Percentiles rank a stretch among this genome's conserved stretches.
Evolutionary conservation across 306 rosid species (phyloP).

Genomic region (Citrullus mucosospermus): DNA sequence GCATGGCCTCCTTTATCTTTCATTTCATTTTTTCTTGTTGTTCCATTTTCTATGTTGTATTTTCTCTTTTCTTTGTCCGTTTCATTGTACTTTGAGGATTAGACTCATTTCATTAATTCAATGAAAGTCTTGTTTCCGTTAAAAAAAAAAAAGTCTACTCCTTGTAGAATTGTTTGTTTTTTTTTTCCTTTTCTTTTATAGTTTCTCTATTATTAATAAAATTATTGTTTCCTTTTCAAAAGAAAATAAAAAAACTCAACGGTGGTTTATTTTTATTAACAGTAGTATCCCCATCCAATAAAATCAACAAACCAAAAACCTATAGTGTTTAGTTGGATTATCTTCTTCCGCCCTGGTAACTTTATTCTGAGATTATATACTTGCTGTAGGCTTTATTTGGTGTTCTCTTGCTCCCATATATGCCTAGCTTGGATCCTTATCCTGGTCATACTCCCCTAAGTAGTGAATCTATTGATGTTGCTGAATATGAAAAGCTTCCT

Average conservation of each 20-base stretch:
- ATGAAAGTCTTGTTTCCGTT: no score
- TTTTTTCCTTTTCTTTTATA: not conserved
- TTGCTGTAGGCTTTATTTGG: conserved; percentile 75
- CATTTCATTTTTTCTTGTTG: no score
- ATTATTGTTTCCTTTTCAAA: not conserved
- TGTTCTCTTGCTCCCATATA: conserved; percentile 50
- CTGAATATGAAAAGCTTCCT: conserved; percentile 69
- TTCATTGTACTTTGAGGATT: no score
- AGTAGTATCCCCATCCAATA: not conserved
- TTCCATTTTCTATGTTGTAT: no score
- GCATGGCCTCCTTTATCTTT: no score
- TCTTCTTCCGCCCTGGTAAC: not conserved
- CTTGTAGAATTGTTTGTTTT: not conserved
- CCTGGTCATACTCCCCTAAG: conserved; percentile 59
- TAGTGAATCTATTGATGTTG: conserved; percentile 35
- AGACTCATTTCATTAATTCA: no score
- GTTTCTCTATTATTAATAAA: not conserved
- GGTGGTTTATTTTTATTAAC: not conserved
- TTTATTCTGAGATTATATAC: not conserved
- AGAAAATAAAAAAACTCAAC: not conserved
- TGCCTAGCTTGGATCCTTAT: conserved; percentile 76
- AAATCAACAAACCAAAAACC: not conserved
- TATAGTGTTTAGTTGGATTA: not conserved
- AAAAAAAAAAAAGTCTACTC: not conserved
- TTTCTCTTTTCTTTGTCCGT: no score